Evolutionary conservation across 129 eudicot genomes (phyloP), one percentile per base, ranked within the genome.

Genomic region (Pseudognaphalium luteoalbum): DNA sequence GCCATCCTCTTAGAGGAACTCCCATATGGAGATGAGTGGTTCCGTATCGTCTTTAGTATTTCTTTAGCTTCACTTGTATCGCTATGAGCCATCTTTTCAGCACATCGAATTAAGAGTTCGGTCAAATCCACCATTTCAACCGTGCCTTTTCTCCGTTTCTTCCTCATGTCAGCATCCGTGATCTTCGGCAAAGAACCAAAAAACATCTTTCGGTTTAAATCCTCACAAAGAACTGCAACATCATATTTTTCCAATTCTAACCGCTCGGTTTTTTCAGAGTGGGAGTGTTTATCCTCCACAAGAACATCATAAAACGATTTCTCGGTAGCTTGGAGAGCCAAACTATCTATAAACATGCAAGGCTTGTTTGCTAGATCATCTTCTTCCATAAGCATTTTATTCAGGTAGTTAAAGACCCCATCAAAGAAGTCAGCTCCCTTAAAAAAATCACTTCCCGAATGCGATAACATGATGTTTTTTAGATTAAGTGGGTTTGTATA

Each of bases 301-400:
- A 78, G 82, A 20, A 71, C 66, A 71, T 78, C 71, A 19, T 71
- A 35, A 37, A 78, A 71, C 4, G 66, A 60, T 50, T 71, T 72
- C 64, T 78, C 82, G 7, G 77, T 71, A 20, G 82, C 82, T 70
- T 64, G 78, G 59, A 79, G 78, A 71, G 83, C 83, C 70, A 78
- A 74, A 57, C 84, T 80, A 6, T 85, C 83, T 7, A 74, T 77
- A 58, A 81, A 74, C 86, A 87, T 81, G 65, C 78, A 72, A 42
- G 91, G 88, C 19, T 66, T 73, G 29, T 82, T 80, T 17, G 81
- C 81, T 73, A 83, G 76, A 65, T 87, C 88, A 15, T 82, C 89
- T 63, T 86, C 95, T 79, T 86, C 89, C 89, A 89, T 69, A 7
- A 89, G 78, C 84, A 86, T 89, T 73, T 78, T 72, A 44, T 76